These are phyloP conservation scores for Taiozyma onychis DNA, from an alignment of 1,139 yeast species.

Conservation along the genomic window DNA sequence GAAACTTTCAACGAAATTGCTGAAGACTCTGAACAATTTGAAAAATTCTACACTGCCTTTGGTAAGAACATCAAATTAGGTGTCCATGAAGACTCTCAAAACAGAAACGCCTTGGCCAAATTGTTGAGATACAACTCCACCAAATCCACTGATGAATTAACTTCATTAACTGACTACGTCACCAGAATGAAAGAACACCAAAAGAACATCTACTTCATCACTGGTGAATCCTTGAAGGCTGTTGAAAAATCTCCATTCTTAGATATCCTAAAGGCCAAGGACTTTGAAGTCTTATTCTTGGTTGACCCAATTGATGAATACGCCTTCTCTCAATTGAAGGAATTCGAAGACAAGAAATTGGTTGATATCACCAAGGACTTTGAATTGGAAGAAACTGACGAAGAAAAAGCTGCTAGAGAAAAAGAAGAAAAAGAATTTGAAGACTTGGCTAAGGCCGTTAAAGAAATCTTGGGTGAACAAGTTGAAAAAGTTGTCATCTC, in stretches of 20 bases:
- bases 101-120: conserved; percentile 94
- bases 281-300: conserved; percentile 95
- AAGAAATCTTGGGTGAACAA: conserved; percentile 96
- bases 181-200: conserved; percentile 99
- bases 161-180: conserved; percentile 94
- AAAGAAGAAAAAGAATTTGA: conserved; percentile 88
- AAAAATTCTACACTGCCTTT: conserved; percentile 97
- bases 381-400: conserved; percentile 98
- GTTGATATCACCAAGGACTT: conserved; percentile 99
- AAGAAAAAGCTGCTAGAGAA: conserved; percentile 93
- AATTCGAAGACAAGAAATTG: conserved; percentile 97
- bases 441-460: conserved; percentile 90
- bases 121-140: conserved; percentile 96
- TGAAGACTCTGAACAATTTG: conserved; percentile 98
- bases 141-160: conserved; percentile 88
- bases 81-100: conserved; percentile 98
- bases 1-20: conserved; percentile 99
- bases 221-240: conserved; percentile 98
- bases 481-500: conserved; percentile 99
- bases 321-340: conserved; percentile 99
- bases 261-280: conserved; percentile 97
- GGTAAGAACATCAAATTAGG: conserved; percentile 98
- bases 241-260: conserved; percentile 99
- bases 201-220: conserved; percentile 98
- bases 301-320: conserved; percentile 99